Percentiles rank a stretch among this genome's conserved stretches.
Evolutionary conservation across 805 yeast genomes (phyloP).

Genomic region (Yamadazyma phyllophila): DNA sequence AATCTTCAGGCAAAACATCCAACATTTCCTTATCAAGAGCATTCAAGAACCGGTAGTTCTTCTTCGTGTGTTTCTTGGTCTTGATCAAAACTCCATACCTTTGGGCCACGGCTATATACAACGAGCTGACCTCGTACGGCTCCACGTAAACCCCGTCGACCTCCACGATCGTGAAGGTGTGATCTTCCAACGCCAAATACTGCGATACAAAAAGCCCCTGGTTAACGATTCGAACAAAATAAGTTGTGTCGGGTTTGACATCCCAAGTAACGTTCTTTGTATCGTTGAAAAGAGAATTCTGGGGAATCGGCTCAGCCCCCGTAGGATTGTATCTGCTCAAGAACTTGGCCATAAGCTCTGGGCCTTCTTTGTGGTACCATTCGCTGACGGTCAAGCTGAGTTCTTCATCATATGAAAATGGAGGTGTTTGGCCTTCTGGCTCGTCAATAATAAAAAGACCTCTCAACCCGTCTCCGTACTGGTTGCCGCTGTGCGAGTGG

Average conservation of each 20-base stretch:
- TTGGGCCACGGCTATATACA: conserved; percentile 89
- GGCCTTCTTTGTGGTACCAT: conserved; percentile 77
- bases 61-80: conserved; percentile 60
- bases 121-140: conserved; percentile 61
- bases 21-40: conserved; percentile 79
- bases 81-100: conserved; percentile 78
- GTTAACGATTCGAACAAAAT: conserved; percentile 76
- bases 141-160: conserved; percentile 89
- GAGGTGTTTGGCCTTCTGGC: conserved; percentile 18
- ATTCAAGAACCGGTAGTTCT: conserved; percentile 81
- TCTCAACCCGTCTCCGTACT: conserved; percentile 76
- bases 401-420: conserved; percentile 74
- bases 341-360: conserved; percentile 53
- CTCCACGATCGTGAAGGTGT: conserved; percentile 80
- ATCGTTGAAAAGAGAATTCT: conserved; percentile 74
- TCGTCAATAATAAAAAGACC: conserved; percentile 63
- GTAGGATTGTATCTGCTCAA: conserved; percentile 82
- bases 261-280: conserved; percentile 72
- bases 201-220: conserved; percentile 92
- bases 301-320: conserved; percentile 98
- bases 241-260: conserved; percentile 83
- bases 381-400: conserved; percentile 66
- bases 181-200: conserved; percentile 85
- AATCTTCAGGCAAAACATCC: conserved; percentile 65
- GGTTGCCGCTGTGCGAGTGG: conserved; percentile 75